Evolutionary conservation across 2,329 filamentous ascomycete species (phyloP).

Genomic region (Tolypocladium endophyticum): DNA sequence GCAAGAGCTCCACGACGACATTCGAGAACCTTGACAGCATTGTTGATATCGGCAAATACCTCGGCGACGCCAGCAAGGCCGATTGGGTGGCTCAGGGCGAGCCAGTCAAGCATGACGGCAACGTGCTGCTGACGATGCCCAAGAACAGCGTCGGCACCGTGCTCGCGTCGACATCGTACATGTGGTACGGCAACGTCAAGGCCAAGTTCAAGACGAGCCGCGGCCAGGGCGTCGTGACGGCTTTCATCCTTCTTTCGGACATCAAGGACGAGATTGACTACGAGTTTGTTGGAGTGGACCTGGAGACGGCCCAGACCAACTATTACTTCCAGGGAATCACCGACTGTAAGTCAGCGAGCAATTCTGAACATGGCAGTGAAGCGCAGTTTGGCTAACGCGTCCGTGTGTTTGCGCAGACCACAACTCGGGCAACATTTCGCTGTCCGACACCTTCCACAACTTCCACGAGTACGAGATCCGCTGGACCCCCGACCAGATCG

Average conservation of each 20-base stretch:
- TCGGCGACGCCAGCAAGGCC: constrained; percentile 67
- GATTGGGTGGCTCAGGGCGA: constrained; percentile 87
- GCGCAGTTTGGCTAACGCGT: constrained; percentile 1
- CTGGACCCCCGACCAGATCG: constrained; percentile 80
- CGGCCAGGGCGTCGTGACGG: constrained; percentile 85
- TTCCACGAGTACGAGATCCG: constrained; percentile 88
- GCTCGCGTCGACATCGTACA: constrained; percentile 70
- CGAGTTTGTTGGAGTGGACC: constrained; percentile 79
- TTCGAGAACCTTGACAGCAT: constrained; percentile 63
- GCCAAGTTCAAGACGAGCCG: constrained; percentile 76
- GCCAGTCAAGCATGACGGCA: constrained; percentile 56
- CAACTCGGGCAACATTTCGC: constrained; percentile 61
- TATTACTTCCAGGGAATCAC: constrained; percentile 94
- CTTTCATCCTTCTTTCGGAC: constrained; percentile 90
- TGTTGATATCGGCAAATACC: constrained; percentile 65
- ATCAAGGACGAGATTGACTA: constrained; percentile 98
- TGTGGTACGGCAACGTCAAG: constrained; percentile 95
- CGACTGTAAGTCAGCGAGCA: constrained; percentile 53
- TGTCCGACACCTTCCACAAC: constrained; percentile 61
- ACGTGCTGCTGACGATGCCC: constrained; percentile 81
- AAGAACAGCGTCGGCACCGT: constrained; percentile 78
- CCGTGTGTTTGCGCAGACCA: constrained; percentile 45
- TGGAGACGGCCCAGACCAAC: constrained; percentile 77
- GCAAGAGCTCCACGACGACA: constrained; percentile 61
- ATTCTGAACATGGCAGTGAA: not conserved